phyloP scores from a whole-genome alignment of 2,329 filamentous ascomycete genomes.

The Arachnomyces sp. region DNA sequence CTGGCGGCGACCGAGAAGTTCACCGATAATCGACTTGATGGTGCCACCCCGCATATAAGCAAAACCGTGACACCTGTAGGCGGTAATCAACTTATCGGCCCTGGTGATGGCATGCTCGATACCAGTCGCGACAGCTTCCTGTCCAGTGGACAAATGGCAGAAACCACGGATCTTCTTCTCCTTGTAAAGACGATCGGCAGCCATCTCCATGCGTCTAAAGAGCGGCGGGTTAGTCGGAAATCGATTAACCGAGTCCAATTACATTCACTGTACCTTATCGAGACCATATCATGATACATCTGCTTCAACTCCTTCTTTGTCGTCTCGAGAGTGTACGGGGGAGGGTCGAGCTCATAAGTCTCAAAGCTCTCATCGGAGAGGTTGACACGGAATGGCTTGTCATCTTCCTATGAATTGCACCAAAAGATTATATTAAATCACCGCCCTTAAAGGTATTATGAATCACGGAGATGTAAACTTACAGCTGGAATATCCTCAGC shows the following conservation, averaged over 20 bases:
- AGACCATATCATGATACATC: slow-evolving; percentile 98
- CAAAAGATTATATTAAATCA: too few relatives aligned
- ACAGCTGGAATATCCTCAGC: slow-evolving; percentile 70
- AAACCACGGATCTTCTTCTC: slow-evolving; percentile 99
- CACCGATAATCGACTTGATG: slow-evolving; percentile 88
- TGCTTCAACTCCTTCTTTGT: slow-evolving; percentile 98
- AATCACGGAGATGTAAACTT: slow-evolving; percentile 38
- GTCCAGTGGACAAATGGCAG: slow-evolving; percentile 95
- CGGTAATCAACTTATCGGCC: slow-evolving; percentile 89
- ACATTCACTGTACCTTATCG: slow-evolving; percentile 61
- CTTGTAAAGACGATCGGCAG: slow-evolving; percentile 97
- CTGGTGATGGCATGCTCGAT: slow-evolving; percentile 94
- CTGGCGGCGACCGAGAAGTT: slow-evolving; percentile 87
- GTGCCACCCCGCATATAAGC: slow-evolving; percentile 90
- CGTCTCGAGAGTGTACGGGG: slow-evolving; percentile 80
- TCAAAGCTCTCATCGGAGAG: slow-evolving; percentile 99
- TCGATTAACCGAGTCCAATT: background rate
- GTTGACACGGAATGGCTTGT: slow-evolving; percentile 83
- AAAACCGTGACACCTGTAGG: slow-evolving; percentile 98
- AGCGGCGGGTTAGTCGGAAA: slow-evolving; percentile 2
- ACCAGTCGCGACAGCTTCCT: slow-evolving; percentile 93
- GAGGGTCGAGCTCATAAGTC: slow-evolving; percentile 97
- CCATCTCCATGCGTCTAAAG: slow-evolving; percentile 98
- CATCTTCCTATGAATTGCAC: slow-evolving; percentile 60
- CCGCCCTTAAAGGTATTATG: too few relatives aligned